phyloP scores from a whole-genome alignment of 1,284 basidiomycete species.

The Amylostereum areolatum region DNA sequence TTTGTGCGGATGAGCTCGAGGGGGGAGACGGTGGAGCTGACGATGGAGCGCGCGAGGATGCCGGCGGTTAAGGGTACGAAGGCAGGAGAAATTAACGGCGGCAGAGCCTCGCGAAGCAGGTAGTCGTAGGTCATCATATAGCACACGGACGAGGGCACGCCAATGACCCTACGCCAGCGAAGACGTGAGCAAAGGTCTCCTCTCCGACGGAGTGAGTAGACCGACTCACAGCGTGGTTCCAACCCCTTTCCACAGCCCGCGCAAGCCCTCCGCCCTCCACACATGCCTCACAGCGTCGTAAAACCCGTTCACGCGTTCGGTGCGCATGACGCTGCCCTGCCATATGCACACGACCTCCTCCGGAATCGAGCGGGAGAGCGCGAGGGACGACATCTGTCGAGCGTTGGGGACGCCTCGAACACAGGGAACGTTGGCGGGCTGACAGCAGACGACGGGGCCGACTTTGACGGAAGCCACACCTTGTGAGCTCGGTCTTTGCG shows the following conservation, averaged over 20 bases:
- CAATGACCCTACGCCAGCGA: conserved; percentile 61
- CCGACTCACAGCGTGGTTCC: conserved; percentile 79
- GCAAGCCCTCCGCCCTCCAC: conserved; percentile 67
- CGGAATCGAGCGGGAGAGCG: conserved; percentile 38
- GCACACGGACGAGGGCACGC: conserved; percentile 78
- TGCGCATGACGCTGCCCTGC: conserved; percentile 63
- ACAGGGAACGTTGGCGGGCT: conserved; percentile 36
- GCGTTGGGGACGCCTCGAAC: conserved; percentile 45
- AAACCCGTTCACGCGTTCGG: conserved; percentile 75
- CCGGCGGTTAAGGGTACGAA: conserved; percentile 81
- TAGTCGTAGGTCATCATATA: conserved; percentile 98
- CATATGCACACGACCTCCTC: conserved; percentile 72
- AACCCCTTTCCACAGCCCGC: conserved; percentile 86
- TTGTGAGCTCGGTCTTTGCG: conserved; percentile 54
- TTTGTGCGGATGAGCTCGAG: conserved; percentile 93
- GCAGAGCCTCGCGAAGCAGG: conserved; percentile 61
- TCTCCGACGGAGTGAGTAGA: conserved; percentile 1
- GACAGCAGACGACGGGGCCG: conserved; percentile 59
- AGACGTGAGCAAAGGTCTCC: conserved; percentile 1
- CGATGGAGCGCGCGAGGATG: conserved; percentile 73
- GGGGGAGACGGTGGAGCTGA: conserved; percentile 81
- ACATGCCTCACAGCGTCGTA: conserved; percentile 78
- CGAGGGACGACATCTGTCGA: conserved; percentile 72
- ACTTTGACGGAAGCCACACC: conserved; percentile 38
- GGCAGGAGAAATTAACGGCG: conserved; percentile 50